Percentiles rank a stretch among this genome's conserved stretches.
These are phyloP conservation scores for Botryotinia calthae DNA, from an alignment of 2,329 filamentous ascomycete genomes.

Conservation along the genomic window DNA sequence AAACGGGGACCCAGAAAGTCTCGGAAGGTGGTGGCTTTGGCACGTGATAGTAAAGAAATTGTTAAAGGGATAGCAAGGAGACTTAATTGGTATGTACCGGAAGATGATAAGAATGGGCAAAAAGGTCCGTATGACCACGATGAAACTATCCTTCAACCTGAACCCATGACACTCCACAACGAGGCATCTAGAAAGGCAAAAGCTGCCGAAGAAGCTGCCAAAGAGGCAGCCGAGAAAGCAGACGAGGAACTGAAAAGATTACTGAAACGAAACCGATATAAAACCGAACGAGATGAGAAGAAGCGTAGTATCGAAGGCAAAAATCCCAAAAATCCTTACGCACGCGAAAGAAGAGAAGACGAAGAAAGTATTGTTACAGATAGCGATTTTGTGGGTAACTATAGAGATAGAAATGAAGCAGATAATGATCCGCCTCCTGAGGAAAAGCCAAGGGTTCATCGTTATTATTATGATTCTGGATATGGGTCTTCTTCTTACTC, in stretches of 20 bases:
- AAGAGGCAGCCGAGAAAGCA: not conserved
- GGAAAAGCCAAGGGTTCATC: not conserved
- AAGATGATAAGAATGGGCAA: not conserved
- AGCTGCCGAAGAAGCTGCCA: not conserved
- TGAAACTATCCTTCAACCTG: not conserved
- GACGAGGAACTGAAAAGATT: not conserved
- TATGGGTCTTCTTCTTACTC: not conserved
- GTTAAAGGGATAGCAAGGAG: too few relatives aligned
- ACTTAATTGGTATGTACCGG: not conserved
- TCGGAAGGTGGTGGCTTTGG: not conserved
- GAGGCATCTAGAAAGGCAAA: not conserved
- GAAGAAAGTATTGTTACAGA: conserved; percentile 3
- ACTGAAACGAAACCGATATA: not conserved
- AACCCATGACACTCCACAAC: not conserved
- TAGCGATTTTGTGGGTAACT: not conserved
- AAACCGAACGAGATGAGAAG: not conserved
- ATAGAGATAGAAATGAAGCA: not conserved
- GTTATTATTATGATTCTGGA: too few relatives aligned
- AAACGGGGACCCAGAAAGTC: not conserved
- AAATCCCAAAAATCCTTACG: not conserved
- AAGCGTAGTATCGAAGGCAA: not conserved
- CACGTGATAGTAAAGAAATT: not conserved
- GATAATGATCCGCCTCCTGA: not conserved
- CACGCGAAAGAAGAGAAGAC: not conserved
- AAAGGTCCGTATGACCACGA: conserved; percentile 2